Evolutionary conservation across 306 rosid species (phyloP), one percentile per base, ranked within the genome.

Genomic region (Dalbergia cultrata): DNA sequence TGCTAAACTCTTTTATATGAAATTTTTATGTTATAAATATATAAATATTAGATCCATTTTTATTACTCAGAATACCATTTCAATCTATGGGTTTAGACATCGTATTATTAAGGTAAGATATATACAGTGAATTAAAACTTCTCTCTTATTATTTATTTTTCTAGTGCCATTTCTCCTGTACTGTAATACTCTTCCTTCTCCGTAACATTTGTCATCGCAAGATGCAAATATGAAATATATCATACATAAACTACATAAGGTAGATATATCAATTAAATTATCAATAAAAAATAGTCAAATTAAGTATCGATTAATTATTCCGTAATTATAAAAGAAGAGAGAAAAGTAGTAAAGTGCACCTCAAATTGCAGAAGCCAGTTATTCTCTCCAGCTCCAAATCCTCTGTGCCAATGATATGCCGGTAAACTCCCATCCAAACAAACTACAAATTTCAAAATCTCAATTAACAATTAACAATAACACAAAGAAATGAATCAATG

Each of bases 371-470:
- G 84, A 74, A 93, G 92, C 98, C 99, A 95, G 85, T 95, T 95
- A 74, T 76, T 64, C 6, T 78, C 53, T 21, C 99, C 97, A 19
- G 91, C 90, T 11, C 99, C 99, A 81, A 75, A 89, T 73, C 99
- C 99, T 73, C 91, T 86, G 81, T 95, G 81, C 67, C 86, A 78
- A 69, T 93, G 99, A 80, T 95, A 95, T 67, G 97, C 99, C 80
- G 97, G 99, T 83, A 88, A 88, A 86, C 99, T 95, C 59, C 98
- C 99, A 65, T 95, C 99, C 91, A 95, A 87, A 86, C 99, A 95
- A 80, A 89, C 99, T 95, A 37, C 76, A 54, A 18, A 35, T n/a
- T 22, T 35, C 64, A 16, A 74, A 68, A 7, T 41, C 37, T 54
- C 13, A 67, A 53, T 44, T 14, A 64, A 43, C 31, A 26, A 26